These are phyloP conservation scores for Gentiana macrophylla DNA, from an alignment of 257 asterid genomes.

Conservation along the genomic window DNA sequence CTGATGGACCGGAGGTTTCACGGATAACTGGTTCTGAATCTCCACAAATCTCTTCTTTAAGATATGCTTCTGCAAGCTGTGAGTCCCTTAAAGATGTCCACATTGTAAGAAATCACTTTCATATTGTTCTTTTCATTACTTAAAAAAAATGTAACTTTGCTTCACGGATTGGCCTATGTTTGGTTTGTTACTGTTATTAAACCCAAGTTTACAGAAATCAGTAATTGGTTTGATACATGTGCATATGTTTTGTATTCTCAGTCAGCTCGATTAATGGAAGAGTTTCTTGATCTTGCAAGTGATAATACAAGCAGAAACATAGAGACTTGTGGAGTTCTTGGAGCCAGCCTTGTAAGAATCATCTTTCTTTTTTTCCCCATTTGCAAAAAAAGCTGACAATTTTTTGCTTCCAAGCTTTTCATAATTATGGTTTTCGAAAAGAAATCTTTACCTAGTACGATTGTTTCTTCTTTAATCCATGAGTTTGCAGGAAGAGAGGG, in stretches of 20 bases:
- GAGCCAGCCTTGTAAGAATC: conserved; percentile 36
- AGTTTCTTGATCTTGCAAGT: conserved; percentile 30
- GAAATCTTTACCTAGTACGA: not conserved
- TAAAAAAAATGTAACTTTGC: too few relatives aligned
- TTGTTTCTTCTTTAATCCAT: not conserved
- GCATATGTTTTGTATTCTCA: conserved; percentile 7
- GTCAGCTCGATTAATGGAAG: conserved; percentile 37
- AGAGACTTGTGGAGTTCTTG: conserved; percentile 51
- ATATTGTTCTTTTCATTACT: not conserved
- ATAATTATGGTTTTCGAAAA: not conserved
- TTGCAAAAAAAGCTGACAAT: not conserved
- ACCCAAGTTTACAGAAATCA: conserved; percentile 3
- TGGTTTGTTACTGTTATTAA: not conserved
- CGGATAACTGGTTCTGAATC: conserved; percentile 16
- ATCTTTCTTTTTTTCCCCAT: conserved; percentile 3
- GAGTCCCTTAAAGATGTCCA: conserved; percentile 31
- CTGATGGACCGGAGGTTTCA: conserved; percentile 19
- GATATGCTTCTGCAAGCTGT: conserved; percentile 7
- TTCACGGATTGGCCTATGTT: not conserved
- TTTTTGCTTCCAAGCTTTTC: not conserved
- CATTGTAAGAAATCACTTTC: conserved; percentile 21
- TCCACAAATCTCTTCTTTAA: conserved; percentile 12
- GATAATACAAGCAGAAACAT: conserved; percentile 32
- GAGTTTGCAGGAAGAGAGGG: conserved; percentile 29
- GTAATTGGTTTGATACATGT: not conserved